Evolutionary conservation across 2,329 filamentous ascomycete genomes (phyloP).

Genomic region (Aureobasidium zeae): DNA sequence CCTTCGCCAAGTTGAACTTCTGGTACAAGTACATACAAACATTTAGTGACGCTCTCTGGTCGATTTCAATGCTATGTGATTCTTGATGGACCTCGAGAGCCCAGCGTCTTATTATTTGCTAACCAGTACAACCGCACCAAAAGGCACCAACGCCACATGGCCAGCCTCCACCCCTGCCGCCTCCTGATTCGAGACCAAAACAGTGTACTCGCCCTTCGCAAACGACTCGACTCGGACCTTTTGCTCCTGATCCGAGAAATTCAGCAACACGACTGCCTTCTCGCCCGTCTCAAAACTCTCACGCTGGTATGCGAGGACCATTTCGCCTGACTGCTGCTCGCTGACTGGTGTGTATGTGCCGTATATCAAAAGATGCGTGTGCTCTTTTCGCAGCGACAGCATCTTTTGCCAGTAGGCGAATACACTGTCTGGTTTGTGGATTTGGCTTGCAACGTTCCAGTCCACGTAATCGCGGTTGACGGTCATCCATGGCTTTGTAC

Average conservation of each 20-base stretch:
- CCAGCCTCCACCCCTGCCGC: constrained; percentile 11
- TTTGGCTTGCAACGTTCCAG: constrained; percentile 52
- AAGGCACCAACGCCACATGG: constrained; percentile 16
- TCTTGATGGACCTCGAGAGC: too few species aligned
- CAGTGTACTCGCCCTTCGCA: constrained; percentile 15
- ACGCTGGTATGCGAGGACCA: constrained; percentile 23
- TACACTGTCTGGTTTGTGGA: constrained; percentile 39
- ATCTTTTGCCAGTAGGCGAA: constrained; percentile 49
- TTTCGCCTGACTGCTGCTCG: constrained; percentile 19
- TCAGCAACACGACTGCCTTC: constrained; percentile 24
- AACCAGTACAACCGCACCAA: constrained; percentile 17
- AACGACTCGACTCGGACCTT: constrained; percentile 12
- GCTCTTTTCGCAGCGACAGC: constrained; percentile 20
- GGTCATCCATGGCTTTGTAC: constrained; percentile 56
- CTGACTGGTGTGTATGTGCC: constrained; percentile 19
- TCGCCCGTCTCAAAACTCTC: constrained; percentile 28
- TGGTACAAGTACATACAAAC: too few species aligned
- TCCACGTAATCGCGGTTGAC: constrained; percentile 51
- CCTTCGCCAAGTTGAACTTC: too few species aligned
- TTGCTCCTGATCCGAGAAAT: constrained; percentile 35
- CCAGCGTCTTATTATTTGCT: not conserved
- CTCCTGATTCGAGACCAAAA: constrained; percentile 19
- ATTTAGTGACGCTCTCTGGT: too few species aligned
- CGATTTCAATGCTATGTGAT: too few species aligned
- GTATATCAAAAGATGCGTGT: constrained; percentile 22